phyloP scores from a whole-genome alignment of 257 asterid genomes.

The Gentiana straminea region DNA sequence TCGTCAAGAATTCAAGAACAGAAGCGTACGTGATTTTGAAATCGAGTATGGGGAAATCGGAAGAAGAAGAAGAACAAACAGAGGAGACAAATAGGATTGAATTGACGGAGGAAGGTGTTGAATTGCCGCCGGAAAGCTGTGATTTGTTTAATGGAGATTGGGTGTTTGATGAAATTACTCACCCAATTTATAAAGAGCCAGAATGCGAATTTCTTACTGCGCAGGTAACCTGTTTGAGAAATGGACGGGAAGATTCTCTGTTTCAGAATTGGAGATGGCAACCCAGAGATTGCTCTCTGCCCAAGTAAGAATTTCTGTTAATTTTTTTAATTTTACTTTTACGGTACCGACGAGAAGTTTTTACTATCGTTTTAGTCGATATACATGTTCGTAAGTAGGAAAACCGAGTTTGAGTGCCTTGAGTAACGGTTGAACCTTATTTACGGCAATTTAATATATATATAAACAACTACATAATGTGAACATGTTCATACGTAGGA shows the following conservation, averaged over 20 bases:
- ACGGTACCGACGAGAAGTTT: too few relatives aligned
- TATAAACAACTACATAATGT: too few relatives aligned
- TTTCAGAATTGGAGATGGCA: constrained; percentile 91
- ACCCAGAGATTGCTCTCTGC: constrained; percentile 77
- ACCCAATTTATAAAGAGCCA: constrained; percentile 59
- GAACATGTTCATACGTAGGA: too few relatives aligned
- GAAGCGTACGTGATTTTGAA: constrained; percentile 22
- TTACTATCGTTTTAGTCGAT: too few relatives aligned
- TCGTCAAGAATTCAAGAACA: constrained; percentile 43
- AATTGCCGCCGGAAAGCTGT: constrained; percentile 52
- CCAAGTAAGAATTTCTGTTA: constrained; percentile 27
- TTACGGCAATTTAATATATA: too few relatives aligned
- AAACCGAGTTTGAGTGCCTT: too few relatives aligned
- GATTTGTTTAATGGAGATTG: constrained; percentile 64
- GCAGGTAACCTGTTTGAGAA: constrained; percentile 71
- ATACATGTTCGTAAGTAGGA: too few relatives aligned
- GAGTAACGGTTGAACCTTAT: too few relatives aligned
- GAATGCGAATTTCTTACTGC: constrained; percentile 64
- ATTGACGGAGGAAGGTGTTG: constrained; percentile 28
- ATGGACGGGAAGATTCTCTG: constrained; percentile 58
- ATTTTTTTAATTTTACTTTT: not conserved
- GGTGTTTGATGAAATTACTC: constrained; percentile 50
- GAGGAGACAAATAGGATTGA: constrained; percentile 22
- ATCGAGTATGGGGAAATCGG: constrained; percentile 7
- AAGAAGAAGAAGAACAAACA: constrained; percentile 14